These are phyloP conservation scores for Gamarada debralockiae DNA, from an alignment of 495 filamentous ascomycete genomes.

Conservation along the genomic window DNA sequence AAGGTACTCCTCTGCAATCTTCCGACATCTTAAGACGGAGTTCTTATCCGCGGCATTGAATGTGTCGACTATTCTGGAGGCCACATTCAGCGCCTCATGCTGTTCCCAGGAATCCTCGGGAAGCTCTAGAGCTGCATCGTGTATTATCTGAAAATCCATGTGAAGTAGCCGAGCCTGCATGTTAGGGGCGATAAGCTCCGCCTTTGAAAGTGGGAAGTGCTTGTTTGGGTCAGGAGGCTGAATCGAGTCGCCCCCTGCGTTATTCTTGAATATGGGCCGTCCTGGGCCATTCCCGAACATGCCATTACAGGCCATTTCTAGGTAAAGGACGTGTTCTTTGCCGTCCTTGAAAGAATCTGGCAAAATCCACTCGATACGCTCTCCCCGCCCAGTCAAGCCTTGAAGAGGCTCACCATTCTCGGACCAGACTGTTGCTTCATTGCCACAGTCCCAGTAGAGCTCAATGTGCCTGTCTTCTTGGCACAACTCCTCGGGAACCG, in stretches of 20 bases:
- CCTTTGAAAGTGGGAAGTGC: conserved; percentile 55
- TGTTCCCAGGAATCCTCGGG: conserved; percentile 57
- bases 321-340: conserved; percentile 64
- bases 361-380: conserved; percentile 67
- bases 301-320: conserved; percentile 77
- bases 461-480: conserved; percentile 57
- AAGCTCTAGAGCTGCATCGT: conserved; percentile 60
- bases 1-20: conserved; percentile 61
- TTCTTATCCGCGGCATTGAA: conserved; percentile 62
- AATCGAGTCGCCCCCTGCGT: conserved; percentile 54
- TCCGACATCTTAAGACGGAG: conserved; percentile 55
- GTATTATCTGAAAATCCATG: conserved; percentile 75
- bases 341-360: conserved; percentile 59
- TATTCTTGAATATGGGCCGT: conserved; percentile 68
- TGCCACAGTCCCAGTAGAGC: conserved; percentile 73
- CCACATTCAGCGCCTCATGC: conserved; percentile 63
- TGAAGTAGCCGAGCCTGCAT: conserved; percentile 60
- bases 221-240: conserved; percentile 64
- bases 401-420: conserved; percentile 67
- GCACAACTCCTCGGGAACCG: conserved; percentile 52
- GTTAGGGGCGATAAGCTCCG: conserved; percentile 67
- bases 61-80: conserved; percentile 66
- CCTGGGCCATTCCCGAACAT: conserved; percentile 77
- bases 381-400: conserved; percentile 67
- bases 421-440: conserved; percentile 68